Percentiles rank a stretch among this genome's conserved stretches.
These are phyloP conservation scores for Lentinula novae-zelandiae DNA, from an alignment of 1,284 basidiomycete species.

Conservation along the genomic window DNA sequence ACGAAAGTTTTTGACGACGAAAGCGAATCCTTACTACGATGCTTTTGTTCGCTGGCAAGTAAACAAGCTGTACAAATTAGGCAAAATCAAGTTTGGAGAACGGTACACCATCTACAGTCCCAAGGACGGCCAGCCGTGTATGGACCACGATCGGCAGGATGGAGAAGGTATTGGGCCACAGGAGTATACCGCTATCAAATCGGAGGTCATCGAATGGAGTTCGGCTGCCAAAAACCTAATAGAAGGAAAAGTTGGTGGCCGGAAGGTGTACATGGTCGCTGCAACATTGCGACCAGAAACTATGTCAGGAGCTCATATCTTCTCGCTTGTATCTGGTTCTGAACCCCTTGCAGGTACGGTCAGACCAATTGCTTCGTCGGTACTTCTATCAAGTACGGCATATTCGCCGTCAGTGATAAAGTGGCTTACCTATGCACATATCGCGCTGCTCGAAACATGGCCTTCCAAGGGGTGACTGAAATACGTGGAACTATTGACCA, in stretches of 20 bases:
- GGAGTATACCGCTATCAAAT: slow-evolving; percentile 95
- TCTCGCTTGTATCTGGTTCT: slow-evolving; percentile 7
- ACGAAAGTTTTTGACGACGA: slow-evolving; percentile 91
- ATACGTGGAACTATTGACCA: slow-evolving; percentile 71
- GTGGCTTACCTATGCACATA: slow-evolving; percentile 91
- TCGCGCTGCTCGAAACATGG: slow-evolving; percentile 95
- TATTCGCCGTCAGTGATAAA: slow-evolving; percentile 83
- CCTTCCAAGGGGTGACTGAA: slow-evolving; percentile 85
- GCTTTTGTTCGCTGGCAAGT: slow-evolving; percentile 98
- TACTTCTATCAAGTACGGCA: slow-evolving; percentile 86
- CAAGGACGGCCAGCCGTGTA: slow-evolving; percentile 99
- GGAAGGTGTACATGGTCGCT: slow-evolving; percentile 90
- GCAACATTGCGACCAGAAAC: slow-evolving; percentile 97
- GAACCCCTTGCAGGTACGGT: slow-evolving; percentile 66
- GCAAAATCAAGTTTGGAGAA: slow-evolving; percentile 97
- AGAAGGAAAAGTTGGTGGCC: slow-evolving; percentile 66
- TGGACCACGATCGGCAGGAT: slow-evolving; percentile 98
- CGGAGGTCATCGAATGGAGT: slow-evolving; percentile 88
- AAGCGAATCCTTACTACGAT: slow-evolving; percentile 97
- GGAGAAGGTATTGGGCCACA: slow-evolving; percentile 96
- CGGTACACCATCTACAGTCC: slow-evolving; percentile 98
- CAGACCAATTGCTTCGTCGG: slow-evolving; percentile 99
- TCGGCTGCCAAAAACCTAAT: slow-evolving; percentile 57
- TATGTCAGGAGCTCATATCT: slow-evolving; percentile 56
- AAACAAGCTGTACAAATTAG: slow-evolving; percentile 84